These are phyloP conservation scores for Hortiboletus campestris DNA, from an alignment of 768 basidiomycete species.

Conservation along the genomic window DNA sequence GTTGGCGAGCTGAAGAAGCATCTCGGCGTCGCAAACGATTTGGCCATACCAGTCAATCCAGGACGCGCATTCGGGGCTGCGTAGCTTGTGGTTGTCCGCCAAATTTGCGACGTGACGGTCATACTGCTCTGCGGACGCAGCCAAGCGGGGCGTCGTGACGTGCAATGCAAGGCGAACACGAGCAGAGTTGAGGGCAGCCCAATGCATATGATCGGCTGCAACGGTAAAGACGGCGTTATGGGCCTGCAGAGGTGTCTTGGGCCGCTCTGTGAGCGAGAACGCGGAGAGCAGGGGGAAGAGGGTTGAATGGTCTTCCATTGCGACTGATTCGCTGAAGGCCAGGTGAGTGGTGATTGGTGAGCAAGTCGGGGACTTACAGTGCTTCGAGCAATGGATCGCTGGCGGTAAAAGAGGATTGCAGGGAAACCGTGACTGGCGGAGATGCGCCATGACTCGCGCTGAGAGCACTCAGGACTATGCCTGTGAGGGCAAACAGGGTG, in stretches of 20 bases:
- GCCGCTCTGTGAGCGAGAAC: constrained; percentile 49
- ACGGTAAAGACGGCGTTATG: constrained; percentile 41
- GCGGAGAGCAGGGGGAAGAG: constrained; percentile 75
- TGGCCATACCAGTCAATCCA: constrained; percentile 88
- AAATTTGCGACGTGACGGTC: constrained; percentile 32
- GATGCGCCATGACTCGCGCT: constrained; percentile 23
- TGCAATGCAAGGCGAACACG: constrained; percentile 77
- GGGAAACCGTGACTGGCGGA: constrained; percentile 30
- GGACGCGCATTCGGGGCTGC: constrained; percentile 47
- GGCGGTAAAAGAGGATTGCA: constrained; percentile 28
- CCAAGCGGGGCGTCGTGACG: constrained; percentile 73
- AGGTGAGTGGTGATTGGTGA: not conserved
- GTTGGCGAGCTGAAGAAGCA: constrained; percentile 51
- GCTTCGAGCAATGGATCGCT: constrained; percentile 31
- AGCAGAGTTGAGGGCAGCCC: constrained; percentile 50
- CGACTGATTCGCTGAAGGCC: constrained; percentile 70
- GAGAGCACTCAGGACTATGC: constrained; percentile 16
- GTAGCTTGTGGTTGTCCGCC: constrained; percentile 26
- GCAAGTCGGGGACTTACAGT: constrained; percentile 20
- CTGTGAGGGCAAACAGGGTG: constrained; percentile 15
- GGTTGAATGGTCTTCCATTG: constrained; percentile 64
- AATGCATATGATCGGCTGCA: constrained; percentile 45
- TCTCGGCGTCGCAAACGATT: constrained; percentile 65
- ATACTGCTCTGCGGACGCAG: constrained; percentile 82
- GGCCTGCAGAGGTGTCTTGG: constrained; percentile 44